phyloP scores from a whole-genome alignment of 2,329 filamentous ascomycete species.

The Ophiostoma populinum region DNA sequence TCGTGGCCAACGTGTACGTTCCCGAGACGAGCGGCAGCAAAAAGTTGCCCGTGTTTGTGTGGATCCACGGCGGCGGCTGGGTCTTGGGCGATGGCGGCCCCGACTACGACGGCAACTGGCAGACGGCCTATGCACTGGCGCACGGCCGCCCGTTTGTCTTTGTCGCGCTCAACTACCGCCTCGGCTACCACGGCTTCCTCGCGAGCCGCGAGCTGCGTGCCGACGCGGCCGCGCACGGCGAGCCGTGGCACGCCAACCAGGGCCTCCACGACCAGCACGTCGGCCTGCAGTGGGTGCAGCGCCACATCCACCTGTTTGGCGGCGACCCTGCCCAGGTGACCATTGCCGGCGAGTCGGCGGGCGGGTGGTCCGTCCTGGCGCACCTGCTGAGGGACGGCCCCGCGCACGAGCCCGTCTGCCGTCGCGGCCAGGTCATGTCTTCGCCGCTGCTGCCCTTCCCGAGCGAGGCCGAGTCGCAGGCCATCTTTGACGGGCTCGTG shows the following conservation, averaged over 20 bases:
- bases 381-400: too few species aligned
- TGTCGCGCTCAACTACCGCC: slow-evolving; percentile 16
- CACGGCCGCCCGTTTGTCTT: slow-evolving; percentile 15
- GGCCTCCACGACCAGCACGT: slow-evolving; percentile 58
- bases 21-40: background rate
- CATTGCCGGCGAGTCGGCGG: slow-evolving; percentile 60
- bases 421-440: background rate
- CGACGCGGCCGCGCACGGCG: slow-evolving; percentile 1
- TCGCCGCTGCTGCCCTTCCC: background rate
- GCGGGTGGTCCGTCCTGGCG: slow-evolving; percentile 55
- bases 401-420: slow-evolving; percentile 28
- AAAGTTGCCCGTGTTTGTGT: slow-evolving; percentile 5
- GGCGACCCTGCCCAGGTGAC: slow-evolving; percentile 66
- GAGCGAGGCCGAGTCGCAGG: background rate
- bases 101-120: slow-evolving; percentile 8
- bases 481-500: background rate
- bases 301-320: slow-evolving; percentile 62
- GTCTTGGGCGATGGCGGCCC: slow-evolving; percentile 5
- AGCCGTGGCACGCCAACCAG: slow-evolving; percentile 33
- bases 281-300: slow-evolving; percentile 58
- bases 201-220: slow-evolving; percentile 8
- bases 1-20: slow-evolving; percentile 5
- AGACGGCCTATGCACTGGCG: slow-evolving; percentile 10
- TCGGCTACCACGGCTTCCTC: slow-evolving; percentile 11
- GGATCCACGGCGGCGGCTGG: slow-evolving; percentile 9